Evolutionary conservation across 2,329 filamentous ascomycete species (phyloP).

Genomic region (Talaromyces sp.): DNA sequence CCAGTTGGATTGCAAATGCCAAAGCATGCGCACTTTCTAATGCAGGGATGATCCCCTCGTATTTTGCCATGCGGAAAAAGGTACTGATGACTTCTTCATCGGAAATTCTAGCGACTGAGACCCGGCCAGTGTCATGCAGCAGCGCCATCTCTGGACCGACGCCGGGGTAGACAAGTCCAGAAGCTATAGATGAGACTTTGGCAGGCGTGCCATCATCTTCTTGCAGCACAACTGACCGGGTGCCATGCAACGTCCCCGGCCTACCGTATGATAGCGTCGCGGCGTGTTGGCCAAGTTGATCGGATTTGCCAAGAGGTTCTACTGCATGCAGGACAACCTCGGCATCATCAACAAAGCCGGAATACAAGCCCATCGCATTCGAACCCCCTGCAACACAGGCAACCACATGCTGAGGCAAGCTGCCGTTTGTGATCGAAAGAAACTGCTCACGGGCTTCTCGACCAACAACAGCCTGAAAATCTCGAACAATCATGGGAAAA

Average conservation of each 20-base stretch:
- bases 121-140: slow-evolving; percentile 14
- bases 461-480: slow-evolving; percentile 5
- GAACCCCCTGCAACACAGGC: slow-evolving; percentile 18
- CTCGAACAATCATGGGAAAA: slow-evolving; percentile 31
- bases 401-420: slow-evolving; percentile 18
- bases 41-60: slow-evolving; percentile 14
- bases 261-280: slow-evolving; percentile 3
- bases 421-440: slow-evolving; percentile 9
- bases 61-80: slow-evolving; percentile 17
- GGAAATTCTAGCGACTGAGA: slow-evolving; percentile 12
- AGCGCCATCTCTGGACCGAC: slow-evolving; percentile 21
- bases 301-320: not conserved
- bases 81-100: slow-evolving; percentile 18
- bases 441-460: slow-evolving; percentile 12
- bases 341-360: slow-evolving; percentile 3
- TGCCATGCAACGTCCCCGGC: slow-evolving; percentile 1
- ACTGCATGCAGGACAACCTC: slow-evolving; percentile 1
- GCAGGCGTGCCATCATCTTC: not conserved
- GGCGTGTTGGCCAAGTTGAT: slow-evolving; percentile 1
- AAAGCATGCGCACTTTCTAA: slow-evolving; percentile 4
- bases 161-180: slow-evolving; percentile 21
- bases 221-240: slow-evolving; percentile 3
- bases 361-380: slow-evolving; percentile 16
- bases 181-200: slow-evolving; percentile 14
- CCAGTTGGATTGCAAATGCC: slow-evolving; percentile 73